These are phyloP conservation scores for Backusella sp. DNA, from an alignment of 192 early-diverging fungal genomes.

Conservation along the genomic window DNA sequence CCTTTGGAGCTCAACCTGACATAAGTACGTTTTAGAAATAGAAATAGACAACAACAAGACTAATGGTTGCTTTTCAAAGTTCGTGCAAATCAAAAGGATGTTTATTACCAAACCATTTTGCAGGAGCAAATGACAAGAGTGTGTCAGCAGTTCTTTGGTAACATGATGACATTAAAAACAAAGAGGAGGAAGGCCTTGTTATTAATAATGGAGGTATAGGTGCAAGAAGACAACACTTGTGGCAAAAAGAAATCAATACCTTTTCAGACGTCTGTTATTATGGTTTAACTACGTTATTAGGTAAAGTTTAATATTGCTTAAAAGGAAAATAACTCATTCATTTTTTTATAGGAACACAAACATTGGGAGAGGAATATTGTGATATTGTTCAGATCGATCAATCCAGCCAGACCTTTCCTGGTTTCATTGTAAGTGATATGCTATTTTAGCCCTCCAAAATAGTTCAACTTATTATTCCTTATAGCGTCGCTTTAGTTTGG, in stretches of 20 bases:
- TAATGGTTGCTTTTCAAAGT: conserved; percentile 43
- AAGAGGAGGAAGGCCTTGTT: background rate
- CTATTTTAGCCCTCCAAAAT: background rate
- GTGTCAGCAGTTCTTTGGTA: conserved; percentile 63
- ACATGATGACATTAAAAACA: background rate
- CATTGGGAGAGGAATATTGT: conserved; percentile 95
- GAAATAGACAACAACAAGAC: background rate
- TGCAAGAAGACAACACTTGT: conserved; percentile 55
- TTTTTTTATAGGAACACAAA: conserved; percentile 60
- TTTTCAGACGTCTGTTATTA: conserved; percentile 71
- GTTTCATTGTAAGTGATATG: conserved; percentile 35
- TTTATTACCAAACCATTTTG: conserved; percentile 73
- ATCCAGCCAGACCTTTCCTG: conserved; percentile 49
- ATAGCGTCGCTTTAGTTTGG: conserved; percentile 16
- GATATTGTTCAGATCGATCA: conserved; percentile 74
- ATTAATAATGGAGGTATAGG: conserved; percentile 31
- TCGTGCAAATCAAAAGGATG: conserved; percentile 88
- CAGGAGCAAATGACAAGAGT: conserved; percentile 62
- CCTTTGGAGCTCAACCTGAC: conserved; percentile 75
- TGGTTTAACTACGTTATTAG: conserved; percentile 68
- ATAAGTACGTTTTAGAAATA: conserved; percentile 51
- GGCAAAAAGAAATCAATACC: conserved; percentile 63
- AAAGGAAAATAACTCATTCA: conserved; percentile 5
- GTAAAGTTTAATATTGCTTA: conserved; percentile 25
- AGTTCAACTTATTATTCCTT: background rate